A percentile compares a stretch with the other conserved stretches of the same genome.
These are phyloP conservation scores for Cetradonia linearis DNA, from an alignment of 495 filamentous ascomycete species.

Conservation along the genomic window DNA sequence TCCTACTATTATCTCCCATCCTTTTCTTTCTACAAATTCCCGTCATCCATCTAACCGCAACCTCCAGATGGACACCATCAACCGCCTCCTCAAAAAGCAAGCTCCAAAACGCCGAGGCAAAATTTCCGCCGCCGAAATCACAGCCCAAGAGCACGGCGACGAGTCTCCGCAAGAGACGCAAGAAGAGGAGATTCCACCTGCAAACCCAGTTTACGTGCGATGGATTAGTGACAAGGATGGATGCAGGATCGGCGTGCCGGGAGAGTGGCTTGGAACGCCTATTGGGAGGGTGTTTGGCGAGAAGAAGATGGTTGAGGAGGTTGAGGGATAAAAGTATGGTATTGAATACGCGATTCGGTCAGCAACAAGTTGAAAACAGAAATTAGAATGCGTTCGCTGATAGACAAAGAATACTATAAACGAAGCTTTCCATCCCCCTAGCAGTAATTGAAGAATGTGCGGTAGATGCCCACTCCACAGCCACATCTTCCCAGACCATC, in stretches of 20 bases:
- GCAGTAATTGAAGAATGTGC: background rate
- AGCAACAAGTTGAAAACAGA: background rate
- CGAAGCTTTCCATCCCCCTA: background rate
- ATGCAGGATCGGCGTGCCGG: slow-evolving; percentile 60
- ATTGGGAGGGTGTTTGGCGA: slow-evolving; percentile 51
- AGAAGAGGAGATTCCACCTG: slow-evolving; percentile 40
- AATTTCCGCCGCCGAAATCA: slow-evolving; percentile 36
- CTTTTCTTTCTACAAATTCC: background rate
- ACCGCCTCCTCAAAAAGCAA: slow-evolving; percentile 91
- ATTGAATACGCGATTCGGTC: background rate
- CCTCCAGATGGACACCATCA: slow-evolving; percentile 90
- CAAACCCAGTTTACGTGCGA: slow-evolving; percentile 61
- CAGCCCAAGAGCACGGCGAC: slow-evolving; percentile 35
- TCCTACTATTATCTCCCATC: background rate
- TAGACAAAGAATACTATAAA: background rate
- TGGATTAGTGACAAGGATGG: slow-evolving; percentile 69
- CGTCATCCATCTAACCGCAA: background rate
- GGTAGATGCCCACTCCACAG: background rate
- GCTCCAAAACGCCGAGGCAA: slow-evolving; percentile 69
- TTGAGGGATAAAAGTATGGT: slow-evolving; percentile 14
- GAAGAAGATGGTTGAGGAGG: slow-evolving; percentile 40
- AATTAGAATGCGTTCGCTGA: background rate
- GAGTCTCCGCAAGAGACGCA: slow-evolving; percentile 46
- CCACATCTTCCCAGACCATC: background rate
- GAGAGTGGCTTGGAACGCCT: slow-evolving; percentile 66